Evolutionary conservation across 2,329 filamentous ascomycete genomes (phyloP).

Genomic region (Arachnopeziza araneosa): DNA sequence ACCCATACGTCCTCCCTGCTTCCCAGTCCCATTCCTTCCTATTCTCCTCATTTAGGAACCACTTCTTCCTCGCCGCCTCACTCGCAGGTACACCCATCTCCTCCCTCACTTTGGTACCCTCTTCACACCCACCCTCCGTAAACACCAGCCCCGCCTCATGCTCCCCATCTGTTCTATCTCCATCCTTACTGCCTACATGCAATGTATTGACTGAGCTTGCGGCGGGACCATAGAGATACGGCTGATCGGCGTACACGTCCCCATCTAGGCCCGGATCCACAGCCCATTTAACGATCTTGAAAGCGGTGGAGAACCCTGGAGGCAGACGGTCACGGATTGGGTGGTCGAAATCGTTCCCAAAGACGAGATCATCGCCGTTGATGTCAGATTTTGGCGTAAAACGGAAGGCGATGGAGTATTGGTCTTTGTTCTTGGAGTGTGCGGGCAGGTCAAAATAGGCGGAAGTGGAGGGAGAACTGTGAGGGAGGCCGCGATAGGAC

Average conservation of each 20-base stretch:
- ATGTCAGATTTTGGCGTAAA: conserved; percentile 60
- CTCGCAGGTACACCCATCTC: conserved; percentile 36
- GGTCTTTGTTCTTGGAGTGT: conserved; percentile 63
- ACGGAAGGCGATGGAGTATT: conserved; percentile 77
- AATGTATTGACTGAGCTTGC: conserved; percentile 76
- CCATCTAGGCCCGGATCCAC: conserved; percentile 89
- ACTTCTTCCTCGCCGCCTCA: conserved; percentile 47
- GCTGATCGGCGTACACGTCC: conserved; percentile 80
- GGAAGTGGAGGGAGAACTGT: conserved; percentile 60
- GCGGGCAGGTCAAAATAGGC: conserved; percentile 70
- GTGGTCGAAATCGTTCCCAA: conserved; percentile 92
- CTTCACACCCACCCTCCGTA: conserved; percentile 37
- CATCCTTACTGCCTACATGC: conserved; percentile 49
- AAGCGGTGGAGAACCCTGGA: conserved; percentile 77
- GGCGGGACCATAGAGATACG: conserved; percentile 79
- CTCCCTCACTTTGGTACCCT: conserved; percentile 36
- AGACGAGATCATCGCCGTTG: conserved; percentile 60
- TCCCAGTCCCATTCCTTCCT: conserved; percentile 56
- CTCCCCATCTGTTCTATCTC: conserved; percentile 31
- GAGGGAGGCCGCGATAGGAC: conserved; percentile 64
- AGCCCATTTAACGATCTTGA: conserved; percentile 82
- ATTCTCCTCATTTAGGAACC: conserved; percentile 51
- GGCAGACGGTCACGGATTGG: conserved; percentile 83
- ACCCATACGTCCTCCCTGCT: conserved; percentile 53
- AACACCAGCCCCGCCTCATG: conserved; percentile 22